These are phyloP conservation scores for Hygrophila difformis DNA, from an alignment of 257 asterid genomes.

Conservation along the genomic window DNA sequence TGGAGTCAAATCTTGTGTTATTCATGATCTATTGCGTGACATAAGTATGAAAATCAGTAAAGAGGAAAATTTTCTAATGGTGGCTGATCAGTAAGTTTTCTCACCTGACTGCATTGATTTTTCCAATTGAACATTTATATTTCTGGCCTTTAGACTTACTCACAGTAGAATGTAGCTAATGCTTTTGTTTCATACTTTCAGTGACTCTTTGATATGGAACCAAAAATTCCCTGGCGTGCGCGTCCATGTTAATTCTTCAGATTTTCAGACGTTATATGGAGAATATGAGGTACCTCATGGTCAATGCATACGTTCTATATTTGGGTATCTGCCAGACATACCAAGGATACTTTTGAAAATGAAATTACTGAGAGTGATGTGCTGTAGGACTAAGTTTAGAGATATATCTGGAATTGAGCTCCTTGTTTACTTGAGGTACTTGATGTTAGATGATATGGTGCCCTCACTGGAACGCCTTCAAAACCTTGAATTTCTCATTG, in stretches of 20 bases:
- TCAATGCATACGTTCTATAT: too few species aligned
- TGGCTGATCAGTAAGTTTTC: neutral
- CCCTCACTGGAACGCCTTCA: neutral
- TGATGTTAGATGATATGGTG: neutral
- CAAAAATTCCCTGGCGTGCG: too few species aligned
- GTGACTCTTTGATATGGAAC: too few species aligned
- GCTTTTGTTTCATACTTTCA: too few species aligned
- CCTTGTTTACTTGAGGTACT: conserved; percentile 17
- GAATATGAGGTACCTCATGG: too few species aligned
- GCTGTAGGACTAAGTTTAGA: neutral
- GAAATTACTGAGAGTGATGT: conserved; percentile 6
- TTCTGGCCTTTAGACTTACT: neutral
- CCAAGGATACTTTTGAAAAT: neutral
- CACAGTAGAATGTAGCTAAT: too few species aligned
- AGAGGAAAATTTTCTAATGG: neutral
- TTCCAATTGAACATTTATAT: neutral
- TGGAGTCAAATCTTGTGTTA: neutral
- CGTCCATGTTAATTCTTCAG: too few species aligned
- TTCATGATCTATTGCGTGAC: conserved; percentile 16
- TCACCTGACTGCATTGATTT: neutral
- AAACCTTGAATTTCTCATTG: conserved; percentile 10
- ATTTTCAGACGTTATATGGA: too few species aligned
- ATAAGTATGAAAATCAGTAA: conserved; percentile 1
- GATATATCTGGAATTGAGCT: neutral
- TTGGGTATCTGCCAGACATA: too few species aligned